A percentile compares a stretch with the other conserved stretches of the same genome.
These are phyloP conservation scores for Oryza meyeriana DNA, from an alignment of 176 grass and related monocot species.

Conservation along the genomic window DNA sequence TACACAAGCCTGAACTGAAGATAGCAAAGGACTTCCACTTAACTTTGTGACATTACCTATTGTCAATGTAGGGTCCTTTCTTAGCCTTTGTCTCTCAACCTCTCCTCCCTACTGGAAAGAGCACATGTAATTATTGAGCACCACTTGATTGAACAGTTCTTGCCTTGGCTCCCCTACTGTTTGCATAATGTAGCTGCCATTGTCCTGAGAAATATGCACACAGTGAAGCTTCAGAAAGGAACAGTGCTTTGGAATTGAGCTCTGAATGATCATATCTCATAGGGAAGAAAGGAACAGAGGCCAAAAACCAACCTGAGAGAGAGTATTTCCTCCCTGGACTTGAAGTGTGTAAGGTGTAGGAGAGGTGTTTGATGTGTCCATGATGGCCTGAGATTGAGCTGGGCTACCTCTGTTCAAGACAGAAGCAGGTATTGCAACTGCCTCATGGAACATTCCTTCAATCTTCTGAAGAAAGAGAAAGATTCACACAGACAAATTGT, in stretches of 20 bases:
- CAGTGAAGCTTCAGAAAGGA: constrained; percentile 25
- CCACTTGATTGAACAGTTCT: constrained; percentile 62
- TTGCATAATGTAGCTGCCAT: constrained; percentile 57
- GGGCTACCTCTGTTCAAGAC: constrained; percentile 28
- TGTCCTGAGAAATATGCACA: constrained; percentile 47
- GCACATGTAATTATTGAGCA: constrained; percentile 64
- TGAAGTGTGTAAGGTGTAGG: constrained; percentile 46
- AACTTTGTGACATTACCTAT: constrained; percentile 39
- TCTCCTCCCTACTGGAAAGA: constrained; percentile 72
- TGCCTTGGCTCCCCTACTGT: constrained; percentile 53
- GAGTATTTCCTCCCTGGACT: constrained; percentile 27
- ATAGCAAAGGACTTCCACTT: neutral
- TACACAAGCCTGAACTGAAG: neutral
- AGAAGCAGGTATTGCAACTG: constrained; percentile 36
- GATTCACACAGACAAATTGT: neutral
- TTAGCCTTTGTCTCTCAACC: neutral
- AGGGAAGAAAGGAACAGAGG: neutral
- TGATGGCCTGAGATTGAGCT: constrained; percentile 42
- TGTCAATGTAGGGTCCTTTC: constrained; percentile 33
- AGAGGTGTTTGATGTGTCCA: constrained; percentile 44
- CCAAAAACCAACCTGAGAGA: constrained; percentile 47
- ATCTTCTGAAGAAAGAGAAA: constrained; percentile 47
- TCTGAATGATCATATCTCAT: constrained; percentile 17
- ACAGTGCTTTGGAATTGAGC: constrained; percentile 29
- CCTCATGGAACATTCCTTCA: constrained; percentile 53